These are phyloP conservation scores for Helminthosporium solani DNA, from an alignment of 2,329 filamentous ascomycete genomes.

Conservation along the genomic window DNA sequence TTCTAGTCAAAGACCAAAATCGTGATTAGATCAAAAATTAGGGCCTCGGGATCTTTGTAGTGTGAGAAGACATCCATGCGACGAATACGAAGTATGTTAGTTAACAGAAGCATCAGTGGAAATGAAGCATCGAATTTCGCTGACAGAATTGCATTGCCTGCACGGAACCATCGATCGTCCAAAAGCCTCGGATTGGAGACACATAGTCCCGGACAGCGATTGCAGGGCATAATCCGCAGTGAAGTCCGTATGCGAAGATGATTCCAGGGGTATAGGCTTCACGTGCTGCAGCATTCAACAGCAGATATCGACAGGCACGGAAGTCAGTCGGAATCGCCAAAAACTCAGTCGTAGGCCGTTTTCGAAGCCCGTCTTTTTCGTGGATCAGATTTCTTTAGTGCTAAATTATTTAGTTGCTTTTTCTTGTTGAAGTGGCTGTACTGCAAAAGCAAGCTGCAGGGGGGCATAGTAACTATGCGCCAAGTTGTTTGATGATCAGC, in stretches of 20 bases:
- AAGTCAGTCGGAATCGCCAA: neutral
- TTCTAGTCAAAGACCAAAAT: no score
- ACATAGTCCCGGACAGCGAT: neutral
- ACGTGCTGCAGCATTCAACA: neutral
- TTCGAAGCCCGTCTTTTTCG: neutral
- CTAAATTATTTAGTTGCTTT: neutral
- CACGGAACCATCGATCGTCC: neutral
- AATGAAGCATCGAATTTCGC: neutral
- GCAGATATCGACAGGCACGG: neutral
- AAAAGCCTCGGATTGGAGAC: neutral
- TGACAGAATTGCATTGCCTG: neutral
- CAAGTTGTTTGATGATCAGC: slow-evolving; percentile 36
- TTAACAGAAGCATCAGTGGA: neutral
- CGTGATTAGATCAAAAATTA: no score
- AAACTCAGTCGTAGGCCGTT: neutral
- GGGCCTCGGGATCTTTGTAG: no score
- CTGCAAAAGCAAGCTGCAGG: slow-evolving; percentile 5
- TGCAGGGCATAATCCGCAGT: neutral
- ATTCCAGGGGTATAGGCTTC: neutral
- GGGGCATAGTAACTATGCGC: slow-evolving; percentile 8
- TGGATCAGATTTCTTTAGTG: neutral
- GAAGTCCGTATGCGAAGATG: neutral
- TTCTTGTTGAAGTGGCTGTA: neutral
- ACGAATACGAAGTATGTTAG: neutral
- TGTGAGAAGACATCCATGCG: neutral